Conservation (phyloP, 108 stramenopile genomes). For the Parmales sp. region DNA sequence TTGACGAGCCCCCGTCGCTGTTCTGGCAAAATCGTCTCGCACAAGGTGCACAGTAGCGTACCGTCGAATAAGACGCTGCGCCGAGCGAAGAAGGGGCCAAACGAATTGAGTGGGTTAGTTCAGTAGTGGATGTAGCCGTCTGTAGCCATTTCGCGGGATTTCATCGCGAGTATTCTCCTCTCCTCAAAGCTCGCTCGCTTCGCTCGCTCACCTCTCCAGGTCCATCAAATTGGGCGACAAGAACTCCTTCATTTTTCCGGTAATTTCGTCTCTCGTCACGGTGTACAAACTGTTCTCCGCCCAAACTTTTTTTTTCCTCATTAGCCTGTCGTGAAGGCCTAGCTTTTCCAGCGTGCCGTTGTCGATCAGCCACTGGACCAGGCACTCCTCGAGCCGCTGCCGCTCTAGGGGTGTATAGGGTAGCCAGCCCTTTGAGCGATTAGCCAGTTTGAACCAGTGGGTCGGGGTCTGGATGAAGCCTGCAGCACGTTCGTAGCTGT, state of each 20-base stretch:
- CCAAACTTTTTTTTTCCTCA: no score
- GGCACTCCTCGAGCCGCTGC: neutral
- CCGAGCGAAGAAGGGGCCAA: no score
- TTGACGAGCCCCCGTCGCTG: neutral
- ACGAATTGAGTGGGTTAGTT: no score
- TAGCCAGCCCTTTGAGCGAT: neutral
- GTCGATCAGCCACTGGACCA: neutral
- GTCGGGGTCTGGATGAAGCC: neutral
- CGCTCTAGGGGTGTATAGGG: neutral
- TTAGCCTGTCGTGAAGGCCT: neutral
- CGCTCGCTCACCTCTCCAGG: neutral
- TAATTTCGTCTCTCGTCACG: neutral
- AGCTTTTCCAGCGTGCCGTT: neutral
- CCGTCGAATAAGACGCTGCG: constrained; percentile 8
- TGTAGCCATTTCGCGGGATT: no score
- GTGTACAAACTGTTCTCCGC: neutral
- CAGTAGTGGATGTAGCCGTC: no score
- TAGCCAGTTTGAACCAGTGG: neutral
- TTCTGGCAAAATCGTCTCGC: neutral
- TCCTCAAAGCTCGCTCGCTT: no score
- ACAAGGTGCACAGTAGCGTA: neutral
- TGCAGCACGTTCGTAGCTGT: neutral
- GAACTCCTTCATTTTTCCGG: neutral
- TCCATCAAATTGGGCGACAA: neutral
- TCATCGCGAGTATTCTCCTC: no score